phyloP scores from a whole-genome alignment of 2,329 filamentous ascomycete genomes.

The Alternaria triticina region DNA sequence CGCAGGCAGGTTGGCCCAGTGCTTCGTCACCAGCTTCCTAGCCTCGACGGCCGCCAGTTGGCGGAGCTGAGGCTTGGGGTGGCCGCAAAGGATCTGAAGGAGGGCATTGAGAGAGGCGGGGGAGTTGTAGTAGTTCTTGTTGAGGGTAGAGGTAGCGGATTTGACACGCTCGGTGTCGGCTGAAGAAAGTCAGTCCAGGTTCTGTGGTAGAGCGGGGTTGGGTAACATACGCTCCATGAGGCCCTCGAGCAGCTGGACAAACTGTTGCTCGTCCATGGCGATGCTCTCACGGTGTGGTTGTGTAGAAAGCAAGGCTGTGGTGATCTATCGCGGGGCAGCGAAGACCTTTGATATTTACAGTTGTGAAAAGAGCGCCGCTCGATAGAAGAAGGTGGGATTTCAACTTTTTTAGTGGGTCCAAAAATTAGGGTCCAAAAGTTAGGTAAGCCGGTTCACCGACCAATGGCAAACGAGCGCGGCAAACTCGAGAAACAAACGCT shows the following conservation, averaged over 20 bases:
- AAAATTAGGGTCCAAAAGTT: constrained; percentile 18
- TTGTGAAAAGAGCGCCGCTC: constrained; percentile 19
- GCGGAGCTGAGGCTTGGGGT: constrained; percentile 73
- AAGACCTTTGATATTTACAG: constrained; percentile 28
- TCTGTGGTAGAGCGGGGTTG: background rate
- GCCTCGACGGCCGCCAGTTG: constrained; percentile 94
- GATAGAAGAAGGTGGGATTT: constrained; percentile 25
- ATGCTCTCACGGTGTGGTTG: constrained; percentile 26
- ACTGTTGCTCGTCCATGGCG: constrained; percentile 79
- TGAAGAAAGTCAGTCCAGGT: constrained; percentile 54
- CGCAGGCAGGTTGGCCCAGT: constrained; percentile 77
- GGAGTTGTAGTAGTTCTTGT: constrained; percentile 90
- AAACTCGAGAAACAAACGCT: background rate
- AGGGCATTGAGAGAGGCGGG: constrained; percentile 84
- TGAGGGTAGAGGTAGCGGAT: constrained; percentile 85
- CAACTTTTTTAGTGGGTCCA: constrained; percentile 10
- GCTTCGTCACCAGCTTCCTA: constrained; percentile 79
- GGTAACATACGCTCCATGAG: constrained; percentile 78
- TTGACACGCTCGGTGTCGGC: constrained; percentile 80
- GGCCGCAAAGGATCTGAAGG: constrained; percentile 84
- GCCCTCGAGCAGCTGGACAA: constrained; percentile 85
- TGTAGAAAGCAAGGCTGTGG: constrained; percentile 30
- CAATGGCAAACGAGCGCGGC: constrained; percentile 12
- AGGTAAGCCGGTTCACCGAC: constrained; percentile 6
- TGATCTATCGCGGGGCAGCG: constrained; percentile 29